Evolutionary conservation across 306 rosid species (phyloP), one percentile per base, ranked within the genome.

Genomic region (Vigna reflexopilosa): DNA sequence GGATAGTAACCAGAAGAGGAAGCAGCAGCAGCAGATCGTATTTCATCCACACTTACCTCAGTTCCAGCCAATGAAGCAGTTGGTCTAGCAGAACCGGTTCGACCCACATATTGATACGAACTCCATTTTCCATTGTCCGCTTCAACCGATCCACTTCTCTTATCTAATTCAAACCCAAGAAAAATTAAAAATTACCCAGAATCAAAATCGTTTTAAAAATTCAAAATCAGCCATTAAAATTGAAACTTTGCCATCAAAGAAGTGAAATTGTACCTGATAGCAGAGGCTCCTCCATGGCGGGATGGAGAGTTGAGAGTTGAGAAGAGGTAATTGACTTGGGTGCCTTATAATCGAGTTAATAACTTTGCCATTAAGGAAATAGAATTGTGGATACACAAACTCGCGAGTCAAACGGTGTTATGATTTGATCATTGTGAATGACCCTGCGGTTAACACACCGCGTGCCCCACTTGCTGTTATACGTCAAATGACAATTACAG

Each of bases 11-110:
- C 87, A 72, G 89, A 62, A 38, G 85, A 26, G 28, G 28, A 59
- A 82, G 75, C 67, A 64, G 90, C 80, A 47, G 90, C 91, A 6
- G 98, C 97, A 22, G 97, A 90, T 38, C 98, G 86, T 64, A 94
- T 92, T 86, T 94, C 98, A 64, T 89, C 97, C 22, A 94, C 93
- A 85, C 92, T 94, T 75, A 94, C 93, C 70, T 90, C 91, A 71
- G 85, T 87, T 48, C 88, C 98, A 49, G 91, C 89, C 81, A 80
- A 66, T 4, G 93, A 88, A 79, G 91, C 83, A 52, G 87, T 85
- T 15, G 96, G 97, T 10, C 86, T 72, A 65, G 49, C 89, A 42
- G 97, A 85, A 20, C 93, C 97, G 11, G 90, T 64, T 86, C 91
- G 77, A 34, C 90, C 97, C 83, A 86, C 78, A 77, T 85, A 71